Evolutionary conservation across 768 basidiomycete species (phyloP), one percentile per base, ranked within the genome.

Genomic region (Mycena leptocephala): DNA sequence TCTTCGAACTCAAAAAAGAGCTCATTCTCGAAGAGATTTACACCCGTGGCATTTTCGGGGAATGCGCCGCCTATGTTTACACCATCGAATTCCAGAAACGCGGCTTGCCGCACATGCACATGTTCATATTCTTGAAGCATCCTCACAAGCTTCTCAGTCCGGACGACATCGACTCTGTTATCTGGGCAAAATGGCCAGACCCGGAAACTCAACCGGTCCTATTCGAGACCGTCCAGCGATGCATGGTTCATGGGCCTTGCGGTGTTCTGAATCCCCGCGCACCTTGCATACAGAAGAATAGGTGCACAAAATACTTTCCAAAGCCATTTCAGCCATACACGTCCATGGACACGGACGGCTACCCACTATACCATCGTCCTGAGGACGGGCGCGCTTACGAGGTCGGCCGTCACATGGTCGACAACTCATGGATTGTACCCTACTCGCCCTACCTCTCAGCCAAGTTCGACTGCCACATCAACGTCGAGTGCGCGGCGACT

Each of bases 211-310:
- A 87, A 32, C 86, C 83, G 1, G 76, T 78, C 24, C 28, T 65
- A 1, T 68, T 55, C 35, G 67, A 59, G 7, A 69, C 51, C 10
- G 84, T 89, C 10, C 67, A 66, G 14, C 79, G 70, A 16, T 82
- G 68, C 63, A 89, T 90, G 88, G 72, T 89, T 1, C 89, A 90
- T 82, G 85, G 83, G 16, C 87, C 89, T 1, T 82, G 82, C 79
- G 82, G 85, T 9, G 61, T 74, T 16, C 22, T 56, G 0, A 76
- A 81, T 55, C 78, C 75, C 11, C 56, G 78, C 22, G 74, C 79
- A 3, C 61, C 75, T 9, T 90, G 89, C 78, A 83, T 89, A 85
- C 80, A 81, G 18, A 79, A 87, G 70, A 83, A 81, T 0, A 72
- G 33, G 30, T 88, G 88, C 80, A 81, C 81, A 1, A 89, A 88